Base-by-base conservation (phyloP, 1,284 basidiomycete genomes). In the Cystobasidium sp. region DNA sequence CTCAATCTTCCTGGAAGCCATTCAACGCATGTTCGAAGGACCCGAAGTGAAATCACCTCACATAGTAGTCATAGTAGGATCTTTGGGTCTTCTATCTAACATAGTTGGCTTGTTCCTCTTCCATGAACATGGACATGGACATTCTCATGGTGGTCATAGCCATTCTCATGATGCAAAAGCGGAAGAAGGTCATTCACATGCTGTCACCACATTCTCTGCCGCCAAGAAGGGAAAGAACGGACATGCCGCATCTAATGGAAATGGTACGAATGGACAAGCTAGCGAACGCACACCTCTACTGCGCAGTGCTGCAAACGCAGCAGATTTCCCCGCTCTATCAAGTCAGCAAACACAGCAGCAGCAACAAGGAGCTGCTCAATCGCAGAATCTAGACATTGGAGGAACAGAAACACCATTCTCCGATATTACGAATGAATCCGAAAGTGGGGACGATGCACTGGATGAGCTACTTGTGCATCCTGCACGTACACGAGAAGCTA, bases 81-180 rank as follows among this genome's bases (percentile, higher is more conserved):
- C 88, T 18, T 84, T 95, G 6, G 97, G 97, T 47, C 85, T 99
- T 7, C 87, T 90, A 0, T 96, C 93, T 49, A 99, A 99, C 81
- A 87, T 99, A 47, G 87, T 98, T 63, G 96, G 97, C 18, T 84
- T 99, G 37, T 91, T 96, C 84, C 85, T 99, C 74, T 99, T 99
- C 87, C 94, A 97, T 81, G 96, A 74, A 24, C 72, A 74, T 46
- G 49, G 61, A 18, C 72, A 73, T 46, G 49, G 61, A 7, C 72
- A 73, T 59, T 62, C 59, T 7, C 59, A 62, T 10, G 58, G 63
- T n/a, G 59, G 64, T 14, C 61, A 63, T 24, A 49, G 64, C 6
- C 64, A 67, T 43, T 73, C 70, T 3, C 70, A 73, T 46, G 70
- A 52, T 44, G 22, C 62, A 1, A 51, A 56, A 49, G 70, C 70